phyloP scores from a whole-genome alignment of 2,329 filamentous ascomycete species.

The Claviceps citrina region DNA sequence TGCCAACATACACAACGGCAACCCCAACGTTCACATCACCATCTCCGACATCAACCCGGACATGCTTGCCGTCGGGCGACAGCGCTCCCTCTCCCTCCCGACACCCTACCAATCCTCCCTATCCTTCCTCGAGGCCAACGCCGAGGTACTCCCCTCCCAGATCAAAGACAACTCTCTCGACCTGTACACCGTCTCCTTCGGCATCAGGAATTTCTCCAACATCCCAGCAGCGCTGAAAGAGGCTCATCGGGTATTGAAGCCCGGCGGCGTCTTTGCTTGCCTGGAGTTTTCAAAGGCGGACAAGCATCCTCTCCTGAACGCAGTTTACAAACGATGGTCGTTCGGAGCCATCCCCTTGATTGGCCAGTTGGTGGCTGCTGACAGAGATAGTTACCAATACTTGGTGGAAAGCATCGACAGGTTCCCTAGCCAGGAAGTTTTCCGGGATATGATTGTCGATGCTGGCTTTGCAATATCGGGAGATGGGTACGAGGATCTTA shows the following conservation, averaged over 20 bases:
- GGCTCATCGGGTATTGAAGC: slow-evolving; percentile 77
- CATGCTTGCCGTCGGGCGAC: slow-evolving; percentile 80
- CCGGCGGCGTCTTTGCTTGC: slow-evolving; percentile 90
- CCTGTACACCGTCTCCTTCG: slow-evolving; percentile 93
- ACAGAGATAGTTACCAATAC: slow-evolving; percentile 95
- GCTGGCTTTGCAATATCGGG: slow-evolving; percentile 79
- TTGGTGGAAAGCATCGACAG: slow-evolving; percentile 93
- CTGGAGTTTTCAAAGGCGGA: slow-evolving; percentile 84
- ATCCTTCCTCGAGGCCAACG: slow-evolving; percentile 78
- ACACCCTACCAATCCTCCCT: slow-evolving; percentile 41
- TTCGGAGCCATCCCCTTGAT: slow-evolving; percentile 90
- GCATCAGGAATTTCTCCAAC: slow-evolving; percentile 92
- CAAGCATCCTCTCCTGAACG: slow-evolving; percentile 61
- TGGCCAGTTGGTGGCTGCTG: slow-evolving; percentile 84
- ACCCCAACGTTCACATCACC: slow-evolving; percentile 67
- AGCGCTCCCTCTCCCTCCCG: slow-evolving; percentile 50
- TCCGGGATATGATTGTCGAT: slow-evolving; percentile 64
- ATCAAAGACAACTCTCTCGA: slow-evolving; percentile 64
- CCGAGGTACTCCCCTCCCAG: slow-evolving; percentile 50
- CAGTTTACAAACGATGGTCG: slow-evolving; percentile 87
- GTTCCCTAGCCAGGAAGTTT: slow-evolving; percentile 77
- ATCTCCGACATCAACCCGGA: slow-evolving; percentile 92
- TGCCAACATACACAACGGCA: slow-evolving; percentile 60
- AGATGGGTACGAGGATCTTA: slow-evolving; percentile 76
- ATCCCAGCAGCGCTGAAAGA: slow-evolving; percentile 71